These are phyloP conservation scores for Fusarium metavorans DNA, from an alignment of 2,329 filamentous ascomycete species.

Conservation along the genomic window DNA sequence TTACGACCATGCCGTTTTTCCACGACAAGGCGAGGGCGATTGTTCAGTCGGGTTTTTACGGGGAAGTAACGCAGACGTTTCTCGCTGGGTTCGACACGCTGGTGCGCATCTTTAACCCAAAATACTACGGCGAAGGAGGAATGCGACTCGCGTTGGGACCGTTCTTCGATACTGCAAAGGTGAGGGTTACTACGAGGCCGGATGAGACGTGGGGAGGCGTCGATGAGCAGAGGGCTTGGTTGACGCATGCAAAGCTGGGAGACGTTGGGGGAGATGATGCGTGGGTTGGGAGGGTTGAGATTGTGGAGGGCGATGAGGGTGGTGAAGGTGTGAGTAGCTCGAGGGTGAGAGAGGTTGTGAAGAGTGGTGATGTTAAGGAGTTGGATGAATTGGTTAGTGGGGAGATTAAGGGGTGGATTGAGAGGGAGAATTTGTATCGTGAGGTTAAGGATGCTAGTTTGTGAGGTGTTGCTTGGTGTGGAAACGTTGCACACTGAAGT, in stretches of 20 bases:
- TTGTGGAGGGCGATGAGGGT: conserved; percentile 63
- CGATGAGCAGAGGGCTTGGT: conserved; percentile 58
- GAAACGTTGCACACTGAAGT: neutral
- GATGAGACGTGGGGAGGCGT: conserved; percentile 69
- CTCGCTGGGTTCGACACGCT: conserved; percentile 83
- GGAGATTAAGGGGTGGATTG: conserved; percentile 69
- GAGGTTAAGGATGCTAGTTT: conserved; percentile 39
- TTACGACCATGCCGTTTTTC: conserved; percentile 81
- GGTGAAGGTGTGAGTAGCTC: conserved; percentile 69
- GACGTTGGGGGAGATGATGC: conserved; percentile 64
- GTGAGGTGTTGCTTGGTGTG: neutral
- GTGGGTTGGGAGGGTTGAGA: conserved; percentile 72
- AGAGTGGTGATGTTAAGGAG: conserved; percentile 53
- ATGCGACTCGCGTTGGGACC: conserved; percentile 69
- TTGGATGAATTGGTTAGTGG: conserved; percentile 67
- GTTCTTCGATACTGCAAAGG: conserved; percentile 71
- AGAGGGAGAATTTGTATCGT: conserved; percentile 66
- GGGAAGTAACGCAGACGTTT: conserved; percentile 68
- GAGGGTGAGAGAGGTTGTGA: conserved; percentile 69
- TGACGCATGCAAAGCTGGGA: conserved; percentile 62
- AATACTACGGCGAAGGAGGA: conserved; percentile 68
- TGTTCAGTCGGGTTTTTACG: conserved; percentile 57
- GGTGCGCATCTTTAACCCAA: conserved; percentile 77
- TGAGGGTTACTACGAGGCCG: conserved; percentile 74
- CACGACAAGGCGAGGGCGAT: conserved; percentile 76